phyloP scores from a whole-genome alignment of 805 yeast genomes.

The Monosporozyma aquatica region DNA sequence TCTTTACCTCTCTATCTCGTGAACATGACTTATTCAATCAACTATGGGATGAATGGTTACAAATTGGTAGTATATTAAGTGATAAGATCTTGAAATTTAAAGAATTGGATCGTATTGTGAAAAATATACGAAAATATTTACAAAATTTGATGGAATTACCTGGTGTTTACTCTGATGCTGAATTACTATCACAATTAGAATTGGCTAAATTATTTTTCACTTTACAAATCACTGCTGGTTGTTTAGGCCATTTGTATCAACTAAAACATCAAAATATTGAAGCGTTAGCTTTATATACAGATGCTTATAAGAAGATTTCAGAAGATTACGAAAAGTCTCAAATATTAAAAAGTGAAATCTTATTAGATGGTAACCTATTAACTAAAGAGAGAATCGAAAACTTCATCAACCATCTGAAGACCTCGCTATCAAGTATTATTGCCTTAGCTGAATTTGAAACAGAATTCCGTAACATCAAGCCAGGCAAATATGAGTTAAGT shows the following conservation, averaged over 20 bases:
- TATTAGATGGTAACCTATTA: slow-evolving; percentile 19
- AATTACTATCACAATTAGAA: slow-evolving; percentile 35
- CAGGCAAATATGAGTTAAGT: slow-evolving; percentile 6
- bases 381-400: slow-evolving; percentile 37
- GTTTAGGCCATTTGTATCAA: slow-evolving; percentile 25
- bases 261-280: slow-evolving; percentile 23
- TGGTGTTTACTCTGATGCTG: slow-evolving; percentile 84
- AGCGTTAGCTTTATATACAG: slow-evolving; percentile 24
- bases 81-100: slow-evolving; percentile 24
- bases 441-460: slow-evolving; percentile 31
- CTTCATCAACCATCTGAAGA: slow-evolving; percentile 38
- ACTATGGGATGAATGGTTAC: slow-evolving; percentile 24
- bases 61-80: slow-evolving; percentile 16
- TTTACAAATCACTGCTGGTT: slow-evolving; percentile 17
- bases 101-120: slow-evolving; percentile 32
- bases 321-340: slow-evolving; percentile 6
- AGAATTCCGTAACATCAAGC: slow-evolving; percentile 7
- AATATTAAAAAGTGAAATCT: slow-evolving; percentile 3
- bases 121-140: slow-evolving; percentile 41
- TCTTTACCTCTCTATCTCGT: slow-evolving; percentile 62
- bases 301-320: slow-evolving; percentile 18
- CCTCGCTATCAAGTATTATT: slow-evolving; percentile 24
- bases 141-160: slow-evolving; percentile 68
- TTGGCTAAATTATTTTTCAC: slow-evolving; percentile 18
- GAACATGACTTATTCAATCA: slow-evolving; percentile 45